phyloP scores from a whole-genome alignment of 192 early-diverging fungal genomes.

The Coemansia sp. region DNA sequence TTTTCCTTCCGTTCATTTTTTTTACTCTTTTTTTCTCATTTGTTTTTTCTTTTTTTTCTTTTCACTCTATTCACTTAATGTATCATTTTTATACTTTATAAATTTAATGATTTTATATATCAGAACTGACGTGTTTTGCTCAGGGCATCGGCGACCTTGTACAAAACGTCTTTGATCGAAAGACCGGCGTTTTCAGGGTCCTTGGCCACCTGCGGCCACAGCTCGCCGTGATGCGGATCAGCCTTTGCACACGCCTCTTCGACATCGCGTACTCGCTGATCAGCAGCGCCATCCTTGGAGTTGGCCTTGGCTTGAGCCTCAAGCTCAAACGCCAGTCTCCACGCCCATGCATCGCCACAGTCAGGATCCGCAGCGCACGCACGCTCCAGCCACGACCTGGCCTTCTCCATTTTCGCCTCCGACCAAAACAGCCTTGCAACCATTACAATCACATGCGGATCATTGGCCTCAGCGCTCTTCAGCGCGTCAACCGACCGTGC shows the following conservation, averaged over 20 bases:
- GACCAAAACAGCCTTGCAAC: constrained; percentile 93
- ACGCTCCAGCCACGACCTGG: constrained; percentile 86
- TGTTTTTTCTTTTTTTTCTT: neutral
- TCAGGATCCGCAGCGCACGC: constrained; percentile 83
- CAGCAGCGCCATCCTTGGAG: neutral
- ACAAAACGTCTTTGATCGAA: constrained; percentile 17
- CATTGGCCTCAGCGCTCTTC: constrained; percentile 81
- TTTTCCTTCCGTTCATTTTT: neutral
- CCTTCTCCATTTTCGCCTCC: constrained; percentile 92
- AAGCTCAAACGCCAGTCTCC: constrained; percentile 90
- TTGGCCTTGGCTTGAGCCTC: constrained; percentile 22
- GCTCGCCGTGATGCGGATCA: constrained; percentile 88
- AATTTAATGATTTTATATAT: neutral
- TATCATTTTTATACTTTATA: neutral
- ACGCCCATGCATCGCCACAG: constrained; percentile 92
- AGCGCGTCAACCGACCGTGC: constrained; percentile 87
- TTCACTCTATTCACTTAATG: neutral
- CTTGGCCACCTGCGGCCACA: constrained; percentile 84
- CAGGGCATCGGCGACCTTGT: constrained; percentile 25
- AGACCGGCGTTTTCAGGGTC: constrained; percentile 49
- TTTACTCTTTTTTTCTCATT: neutral
- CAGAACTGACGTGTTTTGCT: constrained; percentile 16
- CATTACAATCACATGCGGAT: constrained; percentile 74
- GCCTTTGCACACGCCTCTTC: constrained; percentile 71
- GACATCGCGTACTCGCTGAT: constrained; percentile 45